Percentiles rank a stretch among this genome's conserved stretches.
These are phyloP conservation scores for Oryza meridionalis DNA, from an alignment of 176 grass and related monocot species.

Conservation along the genomic window DNA sequence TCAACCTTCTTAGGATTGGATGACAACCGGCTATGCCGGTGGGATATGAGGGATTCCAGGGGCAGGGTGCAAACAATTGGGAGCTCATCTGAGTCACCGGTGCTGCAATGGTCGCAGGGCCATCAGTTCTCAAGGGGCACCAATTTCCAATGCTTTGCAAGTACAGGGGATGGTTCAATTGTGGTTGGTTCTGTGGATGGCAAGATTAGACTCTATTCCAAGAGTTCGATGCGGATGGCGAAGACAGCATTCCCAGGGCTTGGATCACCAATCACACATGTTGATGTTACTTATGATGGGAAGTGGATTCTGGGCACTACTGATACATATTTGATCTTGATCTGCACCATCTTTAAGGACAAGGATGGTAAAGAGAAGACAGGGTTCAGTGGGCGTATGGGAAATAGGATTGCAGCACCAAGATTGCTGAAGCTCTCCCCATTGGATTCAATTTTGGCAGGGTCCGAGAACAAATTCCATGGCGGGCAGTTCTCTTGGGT, in stretches of 20 bases:
- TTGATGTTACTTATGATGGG: constrained; percentile 91
- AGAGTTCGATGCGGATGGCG: constrained; percentile 89
- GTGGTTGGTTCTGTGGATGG: constrained; percentile 87
- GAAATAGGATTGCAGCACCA: constrained; percentile 73
- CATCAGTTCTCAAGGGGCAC: constrained; percentile 90
- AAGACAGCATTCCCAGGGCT: constrained; percentile 91
- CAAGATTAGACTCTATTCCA: constrained; percentile 86
- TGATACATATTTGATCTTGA: constrained; percentile 81
- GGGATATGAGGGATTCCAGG: constrained; percentile 85
- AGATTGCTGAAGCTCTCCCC: constrained; percentile 87
- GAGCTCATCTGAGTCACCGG: constrained; percentile 61
- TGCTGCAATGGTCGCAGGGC: constrained; percentile 83
- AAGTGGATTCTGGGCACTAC: constrained; percentile 93
- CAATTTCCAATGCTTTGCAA: constrained; percentile 91
- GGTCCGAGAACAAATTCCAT: constrained; percentile 76
- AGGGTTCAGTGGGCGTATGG: constrained; percentile 86
- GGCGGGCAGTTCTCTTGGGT: constrained; percentile 95
- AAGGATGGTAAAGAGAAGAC: constrained; percentile 94
- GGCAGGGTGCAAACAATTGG: constrained; percentile 80
- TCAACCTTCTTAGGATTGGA: constrained; percentile 90
- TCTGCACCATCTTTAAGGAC: constrained; percentile 88
- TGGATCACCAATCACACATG: constrained; percentile 77
- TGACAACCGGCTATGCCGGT: constrained; percentile 81
- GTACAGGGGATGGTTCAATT: constrained; percentile 83
- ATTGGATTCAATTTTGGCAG: constrained; percentile 78